A percentile compares a stretch with the other conserved stretches of the same genome.
Conservation (phyloP, 139 green algal genomes). For the Volvox reticuliferus region DNA sequence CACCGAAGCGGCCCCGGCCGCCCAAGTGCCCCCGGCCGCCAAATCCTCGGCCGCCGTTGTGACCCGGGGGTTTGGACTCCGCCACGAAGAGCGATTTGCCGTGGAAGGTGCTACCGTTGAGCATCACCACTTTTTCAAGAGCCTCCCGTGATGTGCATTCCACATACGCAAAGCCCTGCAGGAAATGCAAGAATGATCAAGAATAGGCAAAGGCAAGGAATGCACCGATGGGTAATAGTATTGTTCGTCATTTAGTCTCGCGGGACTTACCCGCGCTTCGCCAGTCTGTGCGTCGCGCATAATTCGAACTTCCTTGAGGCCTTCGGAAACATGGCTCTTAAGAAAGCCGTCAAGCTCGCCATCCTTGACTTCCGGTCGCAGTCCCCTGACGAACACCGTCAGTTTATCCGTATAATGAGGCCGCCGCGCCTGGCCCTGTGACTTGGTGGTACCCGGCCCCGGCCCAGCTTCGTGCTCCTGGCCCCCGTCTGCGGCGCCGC, state of each 20-base stretch:
- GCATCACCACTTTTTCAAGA: conserved; percentile 63
- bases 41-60: neutral
- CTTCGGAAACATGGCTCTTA: conserved; percentile 39
- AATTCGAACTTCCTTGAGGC: conserved; percentile 68
- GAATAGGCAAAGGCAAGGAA: neutral
- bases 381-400: conserved; percentile 64
- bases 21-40: neutral
- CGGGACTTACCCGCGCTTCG: conserved; percentile 26
- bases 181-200: neutral
- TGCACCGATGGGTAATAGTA: too few relatives aligned
- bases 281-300: conserved; percentile 54
- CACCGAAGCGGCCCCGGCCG: conserved; percentile 6
- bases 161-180: conserved; percentile 88
- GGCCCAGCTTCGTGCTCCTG: neutral
- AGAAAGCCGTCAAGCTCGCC: conserved; percentile 72
- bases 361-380: conserved; percentile 52
- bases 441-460: neutral
- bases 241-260: too few relatives aligned
- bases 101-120: conserved; percentile 64
- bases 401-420: conserved; percentile 57
- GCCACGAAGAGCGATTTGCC: conserved; percentile 73
- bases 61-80: conserved; percentile 71
- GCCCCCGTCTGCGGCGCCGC: neutral
- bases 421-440: neutral
- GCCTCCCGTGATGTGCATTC: conserved; percentile 73